Base-by-base conservation (phyloP, 768 basidiomycete genomes). In the Kondoa malvinella region DNA sequence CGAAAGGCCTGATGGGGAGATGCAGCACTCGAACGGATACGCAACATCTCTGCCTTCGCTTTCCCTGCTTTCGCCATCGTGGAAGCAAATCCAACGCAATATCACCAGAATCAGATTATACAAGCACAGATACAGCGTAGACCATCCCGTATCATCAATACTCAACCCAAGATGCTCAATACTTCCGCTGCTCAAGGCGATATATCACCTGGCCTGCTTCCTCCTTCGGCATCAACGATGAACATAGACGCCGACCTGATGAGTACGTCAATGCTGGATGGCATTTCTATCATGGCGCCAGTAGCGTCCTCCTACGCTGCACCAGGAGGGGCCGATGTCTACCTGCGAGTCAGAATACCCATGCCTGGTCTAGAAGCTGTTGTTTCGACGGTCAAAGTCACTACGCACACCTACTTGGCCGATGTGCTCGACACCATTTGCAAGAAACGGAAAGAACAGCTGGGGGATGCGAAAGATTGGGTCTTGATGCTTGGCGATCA, bases 391-490 rank as follows among this genome's bases (percentile, higher is more conserved):
- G 25, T 75, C 27, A 56, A 72, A 26, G 69, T 74, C 21, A 67
- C 90, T 8, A 85, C 88, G 16, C 90, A 88, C 8, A 95, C 91
- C 86, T 97, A 97, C 76, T 87, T 96, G 84, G 91, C 92, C 73
- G 94, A 97, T 76, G 89, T 89, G 0, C 82, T 95, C 27, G 94
- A 95, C 70, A 80, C 85, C 26, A 86, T 89, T 1, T 90, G 88
- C 75, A 69, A 31, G 57, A 65, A 68, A 62, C 66, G 30, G 17
- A 63, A 63, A 32, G 21, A 57, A 69, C 67, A 71, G 2, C 66
- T 64, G 25, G 31, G 70, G 15, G 86, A 72, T 82, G 87, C 32
- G 84, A 68, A 86, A 67, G 86, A 90, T 68, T 96, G 91, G 78
- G 79, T 92, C 56, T 78, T 87, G 59, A 76, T 77, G 15, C 76